Evolutionary conservation across 176 grass and related monocot species (phyloP).

Genomic region (Oryza rufipogon): DNA sequence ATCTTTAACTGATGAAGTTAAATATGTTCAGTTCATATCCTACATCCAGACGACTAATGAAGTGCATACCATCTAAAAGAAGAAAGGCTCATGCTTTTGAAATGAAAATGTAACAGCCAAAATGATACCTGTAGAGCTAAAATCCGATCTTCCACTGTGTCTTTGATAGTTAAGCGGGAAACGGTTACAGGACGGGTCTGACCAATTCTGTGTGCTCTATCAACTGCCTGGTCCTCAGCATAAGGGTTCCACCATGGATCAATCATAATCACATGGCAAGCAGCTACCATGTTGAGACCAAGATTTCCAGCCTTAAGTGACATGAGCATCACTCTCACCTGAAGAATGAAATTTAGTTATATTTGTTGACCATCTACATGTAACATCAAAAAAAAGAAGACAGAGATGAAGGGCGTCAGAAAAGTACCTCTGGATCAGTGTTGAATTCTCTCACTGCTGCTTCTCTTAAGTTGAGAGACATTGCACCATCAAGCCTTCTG

Average conservation of each 20-base stretch:
- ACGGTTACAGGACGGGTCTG: conserved; percentile 78
- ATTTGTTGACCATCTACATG: neutral
- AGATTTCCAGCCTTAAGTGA: conserved; percentile 84
- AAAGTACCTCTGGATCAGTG: conserved; percentile 64
- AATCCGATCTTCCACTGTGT: conserved; percentile 81
- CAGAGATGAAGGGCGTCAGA: neutral
- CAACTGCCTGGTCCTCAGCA: conserved; percentile 81
- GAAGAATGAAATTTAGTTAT: conserved; percentile 22
- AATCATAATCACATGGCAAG: conserved; percentile 82
- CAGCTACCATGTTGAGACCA: conserved; percentile 81
- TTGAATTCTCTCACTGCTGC: conserved; percentile 76
- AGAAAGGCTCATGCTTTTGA: neutral
- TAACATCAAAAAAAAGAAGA: neutral
- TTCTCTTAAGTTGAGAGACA: conserved; percentile 71
- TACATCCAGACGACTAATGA: neutral
- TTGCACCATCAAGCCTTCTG: conserved; percentile 82
- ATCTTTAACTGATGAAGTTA: neutral
- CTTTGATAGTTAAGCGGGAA: conserved; percentile 65
- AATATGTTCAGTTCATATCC: neutral
- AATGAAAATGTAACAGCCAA: neutral
- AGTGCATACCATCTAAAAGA: neutral
- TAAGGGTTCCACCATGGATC: conserved; percentile 92
- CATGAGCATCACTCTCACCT: conserved; percentile 89
- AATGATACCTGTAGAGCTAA: conserved; percentile 73
- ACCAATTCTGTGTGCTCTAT: conserved; percentile 76